phyloP scores from a whole-genome alignment of 148 eudicot species.

The Cornus florida region DNA sequence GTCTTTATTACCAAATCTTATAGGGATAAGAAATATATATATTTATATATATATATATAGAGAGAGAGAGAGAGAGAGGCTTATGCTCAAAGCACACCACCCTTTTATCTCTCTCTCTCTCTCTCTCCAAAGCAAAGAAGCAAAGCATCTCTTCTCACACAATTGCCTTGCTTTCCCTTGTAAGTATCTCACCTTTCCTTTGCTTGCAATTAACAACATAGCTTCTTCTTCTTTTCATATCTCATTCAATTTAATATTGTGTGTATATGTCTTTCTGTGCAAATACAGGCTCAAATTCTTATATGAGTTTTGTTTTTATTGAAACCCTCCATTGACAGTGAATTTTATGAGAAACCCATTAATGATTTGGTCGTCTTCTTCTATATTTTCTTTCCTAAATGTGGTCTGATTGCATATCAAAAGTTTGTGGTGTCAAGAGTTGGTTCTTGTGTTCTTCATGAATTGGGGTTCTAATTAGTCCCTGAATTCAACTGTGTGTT shows the following conservation, averaged over 20 bases:
- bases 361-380: not conserved
- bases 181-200: not conserved
- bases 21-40: conserved; percentile 18
- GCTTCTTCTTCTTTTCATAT: conserved; percentile 13
- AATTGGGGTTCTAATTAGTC: not conserved
- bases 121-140: conserved; percentile 42
- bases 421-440: conserved; percentile 2
- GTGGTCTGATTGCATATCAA: not conserved
- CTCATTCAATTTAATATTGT: not conserved
- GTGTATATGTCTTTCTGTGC: conserved; percentile 13
- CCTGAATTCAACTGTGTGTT: not conserved
- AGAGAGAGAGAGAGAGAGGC: conserved; percentile 16
- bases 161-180: conserved; percentile 46
- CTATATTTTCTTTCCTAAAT: conserved; percentile 2
- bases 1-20: conserved; percentile 10
- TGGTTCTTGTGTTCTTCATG: not conserved
- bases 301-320: conserved; percentile 16
- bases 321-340: not conserved
- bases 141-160: conserved; percentile 55
- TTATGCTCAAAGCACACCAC: conserved; percentile 45
- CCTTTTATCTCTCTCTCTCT: conserved; percentile 4
- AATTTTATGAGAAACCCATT: not conserved
- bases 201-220: not conserved
- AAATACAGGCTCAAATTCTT: conserved; percentile 19
- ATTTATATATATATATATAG: too few species aligned